Evolutionary conservation across 2,329 filamentous ascomycete species (phyloP), one percentile per base, ranked within the genome.

Genomic region (Helotiales sp.): DNA sequence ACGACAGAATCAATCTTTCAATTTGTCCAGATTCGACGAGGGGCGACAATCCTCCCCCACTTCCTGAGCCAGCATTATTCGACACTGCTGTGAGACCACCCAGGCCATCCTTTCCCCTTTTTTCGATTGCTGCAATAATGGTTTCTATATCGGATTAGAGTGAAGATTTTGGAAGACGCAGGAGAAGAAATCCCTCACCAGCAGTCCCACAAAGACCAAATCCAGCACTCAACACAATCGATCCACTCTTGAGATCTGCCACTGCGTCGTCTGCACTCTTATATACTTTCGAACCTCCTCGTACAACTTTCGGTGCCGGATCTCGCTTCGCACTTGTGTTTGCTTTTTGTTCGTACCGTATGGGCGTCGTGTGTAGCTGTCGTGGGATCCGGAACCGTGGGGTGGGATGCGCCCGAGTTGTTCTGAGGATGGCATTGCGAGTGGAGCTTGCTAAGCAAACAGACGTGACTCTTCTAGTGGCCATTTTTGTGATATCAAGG

Each of bases 171-270:
- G 11, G 30, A 62, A 10, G 2, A 13, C n/a, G 3, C 13, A 26
- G 20, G n/a, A 28, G 4, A 20, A 24, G 2, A 15, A n/a, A 6
- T n/a, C 5, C 11, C 37, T n/a, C 81, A 88, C 87, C 86, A 63
- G 89, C 87, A 20, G 93, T 90, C 71, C 92, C 92, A 72, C 91
- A 94, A 13, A 95, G 85, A n/a, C 92, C 92, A 77, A 95, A 95
- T 1, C 92, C 92, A 17, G 91, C 89, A 75, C 91, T 93, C 64
- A 95, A 82, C 40, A 95, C 82, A 0, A 87, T 91, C 11, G 87
- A 89, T 63, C 91, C 87, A 73, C 90, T 89, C 64, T 74, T 70
- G 45, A 76, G 28, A 70, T 76, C 74, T 34, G 69, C 71, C 6
- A 76, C 73, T 0, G 73, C 73, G 15, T 66, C 69, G 70, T 75